Conservation (phyloP, 2,329 filamentous ascomycete species). For the Coniochaeta pulveracea region DNA sequence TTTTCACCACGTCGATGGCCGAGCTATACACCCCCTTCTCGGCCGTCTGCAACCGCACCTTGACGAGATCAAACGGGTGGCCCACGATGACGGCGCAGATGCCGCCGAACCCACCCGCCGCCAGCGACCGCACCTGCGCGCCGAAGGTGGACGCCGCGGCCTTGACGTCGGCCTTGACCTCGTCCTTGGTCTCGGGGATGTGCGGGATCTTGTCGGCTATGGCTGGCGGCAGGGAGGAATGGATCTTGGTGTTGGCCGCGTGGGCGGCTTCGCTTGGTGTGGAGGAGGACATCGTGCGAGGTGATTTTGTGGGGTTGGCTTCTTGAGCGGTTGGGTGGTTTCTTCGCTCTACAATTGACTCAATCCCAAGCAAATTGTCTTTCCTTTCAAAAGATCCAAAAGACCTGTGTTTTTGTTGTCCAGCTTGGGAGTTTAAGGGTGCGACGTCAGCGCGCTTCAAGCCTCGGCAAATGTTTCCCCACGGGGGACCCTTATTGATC, state of each 20-base stretch:
- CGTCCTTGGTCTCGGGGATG: conserved; percentile 30
- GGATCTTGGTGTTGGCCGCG: conserved; percentile 21
- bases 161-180: conserved; percentile 28
- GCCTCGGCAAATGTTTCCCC: too few relatives aligned
- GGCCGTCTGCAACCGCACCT: conserved; percentile 92
- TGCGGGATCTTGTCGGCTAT: conserved; percentile 28
- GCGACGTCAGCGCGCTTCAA: too few relatives aligned
- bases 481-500: too few relatives aligned
- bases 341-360: too few relatives aligned
- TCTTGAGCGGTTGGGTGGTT: too few relatives aligned
- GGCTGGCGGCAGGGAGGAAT: conserved; percentile 18
- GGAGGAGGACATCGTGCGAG: conserved; percentile 12
- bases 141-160: conserved; percentile 24
- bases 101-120: conserved; percentile 84
- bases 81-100: conserved; percentile 89
- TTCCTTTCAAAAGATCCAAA: too few relatives aligned
- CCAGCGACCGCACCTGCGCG: conserved; percentile 64
- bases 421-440: too few relatives aligned
- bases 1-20: conserved; percentile 84
- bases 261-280: conserved; percentile 16
- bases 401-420: too few relatives aligned
- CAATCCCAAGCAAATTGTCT: too few relatives aligned
- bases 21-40: conserved; percentile 85
- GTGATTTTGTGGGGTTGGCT: too few relatives aligned
- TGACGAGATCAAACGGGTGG: conserved; percentile 95